phyloP scores from a whole-genome alignment of 441 rosid genomes.

The Populus trichocarpa region DNA sequence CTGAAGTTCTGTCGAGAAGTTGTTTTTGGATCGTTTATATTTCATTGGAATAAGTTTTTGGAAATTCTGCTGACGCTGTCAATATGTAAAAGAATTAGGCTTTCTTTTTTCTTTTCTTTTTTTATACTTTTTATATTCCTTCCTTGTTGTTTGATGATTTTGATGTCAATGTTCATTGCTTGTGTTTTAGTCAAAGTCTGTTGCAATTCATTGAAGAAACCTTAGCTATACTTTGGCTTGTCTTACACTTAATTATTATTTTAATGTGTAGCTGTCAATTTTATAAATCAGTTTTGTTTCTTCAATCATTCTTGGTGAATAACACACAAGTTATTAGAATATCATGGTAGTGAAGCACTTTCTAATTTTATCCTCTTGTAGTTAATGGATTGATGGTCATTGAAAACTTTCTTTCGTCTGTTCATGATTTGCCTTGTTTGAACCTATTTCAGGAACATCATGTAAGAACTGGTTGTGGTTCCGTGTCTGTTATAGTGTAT shows the following conservation, averaged over 20 bases:
- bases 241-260: constrained; percentile 11
- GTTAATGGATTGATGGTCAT: not conserved
- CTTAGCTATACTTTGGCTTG: constrained; percentile 22
- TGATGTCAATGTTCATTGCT: constrained; percentile 17
- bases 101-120: not conserved
- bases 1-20: not conserved
- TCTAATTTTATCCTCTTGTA: not conserved
- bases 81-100: too few relatives aligned
- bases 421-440: constrained; percentile 10
- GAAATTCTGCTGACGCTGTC: not conserved
- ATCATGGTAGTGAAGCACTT: constrained; percentile 11
- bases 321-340: not conserved
- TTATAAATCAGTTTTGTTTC: constrained; percentile 12
- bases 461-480: constrained; percentile 65
- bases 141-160: constrained; percentile 19
- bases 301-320: constrained; percentile 1
- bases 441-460: constrained; percentile 56
- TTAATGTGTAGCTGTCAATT: constrained; percentile 23
- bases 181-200: constrained; percentile 22
- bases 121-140: constrained; percentile 4
- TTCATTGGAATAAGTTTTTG: not conserved
- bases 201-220: constrained; percentile 35
- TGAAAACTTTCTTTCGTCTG: not conserved
- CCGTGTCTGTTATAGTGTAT: constrained; percentile 66
- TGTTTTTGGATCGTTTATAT: not conserved